phyloP scores from a whole-genome alignment of 805 yeast genomes.

The Cyberlindnera subsufficiens region DNA sequence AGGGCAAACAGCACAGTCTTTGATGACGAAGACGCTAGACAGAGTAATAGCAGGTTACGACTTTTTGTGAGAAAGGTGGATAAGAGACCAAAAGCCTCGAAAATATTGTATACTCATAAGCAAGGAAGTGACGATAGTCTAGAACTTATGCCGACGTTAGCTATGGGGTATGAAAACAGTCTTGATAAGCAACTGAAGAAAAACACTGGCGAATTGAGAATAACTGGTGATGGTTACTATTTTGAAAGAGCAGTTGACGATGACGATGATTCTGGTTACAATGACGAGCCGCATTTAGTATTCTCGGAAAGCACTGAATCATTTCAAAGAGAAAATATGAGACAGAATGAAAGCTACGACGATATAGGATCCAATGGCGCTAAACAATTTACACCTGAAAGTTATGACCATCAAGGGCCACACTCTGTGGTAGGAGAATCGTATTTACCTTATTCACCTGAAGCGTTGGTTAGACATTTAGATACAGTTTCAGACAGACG shows the following conservation, averaged over 20 bases:
- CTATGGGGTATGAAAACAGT: conserved; percentile 23
- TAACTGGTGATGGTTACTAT: conserved; percentile 21
- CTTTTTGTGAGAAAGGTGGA: too few species aligned
- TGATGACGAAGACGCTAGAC: conserved; percentile 4
- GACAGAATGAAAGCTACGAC: too few species aligned
- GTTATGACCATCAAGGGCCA: too few species aligned
- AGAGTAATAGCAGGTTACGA: neutral
- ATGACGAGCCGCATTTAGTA: neutral
- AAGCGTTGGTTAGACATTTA: too few species aligned
- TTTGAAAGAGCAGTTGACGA: conserved; percentile 7
- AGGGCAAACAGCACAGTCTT: conserved; percentile 10
- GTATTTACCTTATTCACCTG: too few species aligned
- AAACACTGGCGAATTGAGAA: conserved; percentile 18
- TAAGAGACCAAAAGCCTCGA: neutral
- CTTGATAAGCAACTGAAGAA: conserved; percentile 11
- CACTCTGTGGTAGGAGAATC: too few species aligned
- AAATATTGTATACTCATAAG: conserved; percentile 7
- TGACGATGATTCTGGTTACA: neutral
- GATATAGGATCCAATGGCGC: too few species aligned
- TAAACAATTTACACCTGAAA: too few species aligned
- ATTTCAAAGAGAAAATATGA: neutral
- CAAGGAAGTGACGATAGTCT: conserved; percentile 17
- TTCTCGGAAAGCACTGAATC: neutral
- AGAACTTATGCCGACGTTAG: conserved; percentile 23
- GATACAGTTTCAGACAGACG: too few species aligned